These are phyloP conservation scores for Talaromyces amestolkiae DNA, from an alignment of 2,329 filamentous ascomycete species.

Conservation along the genomic window DNA sequence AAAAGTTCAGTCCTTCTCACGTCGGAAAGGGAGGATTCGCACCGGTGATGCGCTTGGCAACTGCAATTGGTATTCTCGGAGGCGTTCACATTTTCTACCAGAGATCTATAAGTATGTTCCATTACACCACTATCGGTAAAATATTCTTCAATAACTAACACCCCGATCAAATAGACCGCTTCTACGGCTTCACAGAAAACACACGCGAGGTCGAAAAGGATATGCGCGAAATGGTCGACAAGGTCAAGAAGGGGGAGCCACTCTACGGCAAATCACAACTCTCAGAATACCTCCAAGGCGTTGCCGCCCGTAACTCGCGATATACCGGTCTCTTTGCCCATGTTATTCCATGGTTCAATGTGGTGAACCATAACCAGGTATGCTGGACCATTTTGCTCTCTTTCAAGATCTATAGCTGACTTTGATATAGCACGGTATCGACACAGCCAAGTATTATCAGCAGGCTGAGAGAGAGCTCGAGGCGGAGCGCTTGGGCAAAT, in stretches of 20 bases:
- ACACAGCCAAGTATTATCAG: slow-evolving; percentile 97
- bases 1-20: slow-evolving; percentile 79
- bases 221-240: slow-evolving; percentile 96
- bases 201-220: slow-evolving; percentile 88
- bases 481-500: slow-evolving; percentile 59
- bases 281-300: slow-evolving; percentile 87
- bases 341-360: slow-evolving; percentile 93
- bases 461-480: slow-evolving; percentile 93
- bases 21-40: slow-evolving; percentile 80
- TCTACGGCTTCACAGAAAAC: slow-evolving; percentile 95
- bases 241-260: slow-evolving; percentile 87
- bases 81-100: slow-evolving; percentile 85
- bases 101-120: slow-evolving; percentile 71
- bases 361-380: slow-evolving; percentile 85
- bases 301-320: slow-evolving; percentile 86
- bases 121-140: slow-evolving; percentile 24
- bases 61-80: slow-evolving; percentile 68
- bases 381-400: slow-evolving; percentile 22
- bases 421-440: slow-evolving; percentile 73
- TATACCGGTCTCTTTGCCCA: slow-evolving; percentile 83
- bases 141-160: neutral
- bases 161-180: slow-evolving; percentile 63
- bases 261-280: slow-evolving; percentile 79
- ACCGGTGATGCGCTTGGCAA: slow-evolving; percentile 75
- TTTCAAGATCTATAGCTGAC: slow-evolving; percentile 18